A percentile compares a stretch with the other conserved stretches of the same genome.
Conservation (phyloP, 2,329 filamentous ascomycete species). For the Elsinoe ampelina region DNA sequence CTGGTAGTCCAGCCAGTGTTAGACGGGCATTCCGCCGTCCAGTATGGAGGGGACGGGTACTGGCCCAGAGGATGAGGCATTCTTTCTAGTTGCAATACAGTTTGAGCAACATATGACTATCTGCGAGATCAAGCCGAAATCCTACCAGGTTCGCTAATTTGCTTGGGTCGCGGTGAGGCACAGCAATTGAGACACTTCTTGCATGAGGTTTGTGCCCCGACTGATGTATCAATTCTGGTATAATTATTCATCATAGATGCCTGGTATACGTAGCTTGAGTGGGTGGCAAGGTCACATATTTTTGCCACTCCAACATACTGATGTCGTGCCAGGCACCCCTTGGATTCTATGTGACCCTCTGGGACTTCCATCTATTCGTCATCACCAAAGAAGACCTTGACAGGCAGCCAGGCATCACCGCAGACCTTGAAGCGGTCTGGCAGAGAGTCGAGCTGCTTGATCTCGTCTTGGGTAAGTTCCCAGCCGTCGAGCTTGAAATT, state of each 20-base stretch:
- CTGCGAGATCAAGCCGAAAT: too few relatives aligned
- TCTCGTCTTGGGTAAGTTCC: slow-evolving; percentile 62
- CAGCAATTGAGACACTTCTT: too few relatives aligned
- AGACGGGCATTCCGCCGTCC: neutral
- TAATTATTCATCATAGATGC: too few relatives aligned
- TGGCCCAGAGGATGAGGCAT: neutral
- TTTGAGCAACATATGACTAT: neutral
- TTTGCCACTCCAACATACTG: too few relatives aligned
- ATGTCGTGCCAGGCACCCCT: too few relatives aligned
- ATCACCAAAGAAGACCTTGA: slow-evolving; percentile 75
- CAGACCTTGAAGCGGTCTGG: slow-evolving; percentile 77
- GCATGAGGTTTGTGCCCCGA: too few relatives aligned
- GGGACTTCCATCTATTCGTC: slow-evolving; percentile 50
- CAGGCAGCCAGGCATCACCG: slow-evolving; percentile 61
- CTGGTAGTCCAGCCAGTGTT: slow-evolving; percentile 2
- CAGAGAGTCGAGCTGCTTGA: slow-evolving; percentile 57
- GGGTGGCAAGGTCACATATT: too few relatives aligned
- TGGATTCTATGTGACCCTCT: neutral
- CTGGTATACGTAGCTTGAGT: too few relatives aligned
- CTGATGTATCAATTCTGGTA: too few relatives aligned
- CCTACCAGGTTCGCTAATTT: too few relatives aligned
- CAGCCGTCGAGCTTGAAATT: slow-evolving; percentile 65
- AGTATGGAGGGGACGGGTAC: neutral
- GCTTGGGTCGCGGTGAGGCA: too few relatives aligned
- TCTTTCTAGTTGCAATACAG: neutral